Evolutionary conservation across 208 protist species (phyloP).

Genomic region (Wallacemonas sp.): DNA sequence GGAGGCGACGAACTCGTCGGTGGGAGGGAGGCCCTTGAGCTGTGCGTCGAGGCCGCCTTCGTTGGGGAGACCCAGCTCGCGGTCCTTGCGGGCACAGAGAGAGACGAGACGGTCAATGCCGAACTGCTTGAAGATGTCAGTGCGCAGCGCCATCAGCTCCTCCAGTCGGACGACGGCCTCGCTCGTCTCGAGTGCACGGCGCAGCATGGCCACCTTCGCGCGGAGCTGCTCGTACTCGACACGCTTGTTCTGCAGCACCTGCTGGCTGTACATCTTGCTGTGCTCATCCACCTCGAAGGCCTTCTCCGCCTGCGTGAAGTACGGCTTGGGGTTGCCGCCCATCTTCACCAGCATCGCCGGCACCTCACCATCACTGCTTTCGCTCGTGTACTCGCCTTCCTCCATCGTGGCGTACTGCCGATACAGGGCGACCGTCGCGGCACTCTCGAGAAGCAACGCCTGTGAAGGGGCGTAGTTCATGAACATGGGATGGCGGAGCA

Average conservation of each 20-base stretch:
- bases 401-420: constrained; percentile 79
- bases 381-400: constrained; percentile 74
- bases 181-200: constrained; percentile 52
- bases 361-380: constrained; percentile 77
- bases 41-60: constrained; percentile 58
- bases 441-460: constrained; percentile 73
- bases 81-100: constrained; percentile 59
- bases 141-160: constrained; percentile 60
- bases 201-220: constrained; percentile 43
- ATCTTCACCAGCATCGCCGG: constrained; percentile 67
- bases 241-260: constrained; percentile 84
- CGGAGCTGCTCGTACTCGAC: constrained; percentile 86
- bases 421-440: constrained; percentile 78
- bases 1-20: constrained; percentile 54
- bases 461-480: constrained; percentile 80
- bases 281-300: constrained; percentile 76
- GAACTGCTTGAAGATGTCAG: constrained; percentile 55
- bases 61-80: constrained; percentile 65
- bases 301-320: constrained; percentile 63
- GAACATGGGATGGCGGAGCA: constrained; percentile 83
- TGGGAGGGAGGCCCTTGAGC: constrained; percentile 25
- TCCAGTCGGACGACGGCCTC: constrained; percentile 47
- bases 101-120: constrained; percentile 85
- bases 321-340: constrained; percentile 44
- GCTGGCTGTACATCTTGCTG: constrained; percentile 87